Evolutionary conservation across 1,284 basidiomycete genomes (phyloP), one percentile per base, ranked within the genome.

Genomic region (Pisolithus thermaeus): DNA sequence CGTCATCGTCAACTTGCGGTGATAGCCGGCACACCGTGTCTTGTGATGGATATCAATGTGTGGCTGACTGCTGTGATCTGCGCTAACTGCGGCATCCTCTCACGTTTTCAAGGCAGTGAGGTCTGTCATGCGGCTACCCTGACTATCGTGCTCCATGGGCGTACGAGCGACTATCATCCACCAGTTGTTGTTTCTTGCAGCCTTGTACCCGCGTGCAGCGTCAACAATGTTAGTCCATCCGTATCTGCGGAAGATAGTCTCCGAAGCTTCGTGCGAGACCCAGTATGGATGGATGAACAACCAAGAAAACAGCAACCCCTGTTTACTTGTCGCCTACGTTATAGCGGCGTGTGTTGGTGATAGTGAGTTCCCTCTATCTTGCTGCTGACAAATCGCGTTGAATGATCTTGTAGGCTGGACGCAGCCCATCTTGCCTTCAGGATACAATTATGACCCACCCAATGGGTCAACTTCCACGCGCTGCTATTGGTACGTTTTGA

Each of bases 291-390:
- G 62, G 62, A 66, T 64, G 62, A 28, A 65, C 30, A 54, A 57
- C 25, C 39, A 36, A 1, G 56, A 63, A 22, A 28, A 43, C 25
- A 2, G 37, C 9, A 38, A 20, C 16, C 55, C 65, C 6, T 68
- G 65, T 50, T 37, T 56, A 38, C 36, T 44, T 7, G 65, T 63
- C 4, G 64, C 62, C 4, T 64, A 66, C 36, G 65, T 64, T 48
- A 59, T 63, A 14, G 62, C 50, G 14, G 56, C 63, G 27, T 64
- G 63, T 18, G 49, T 4, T 1, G 65, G 61, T 28, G 54, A 64
- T 35, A 54, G 63, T 37, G 53, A 51, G 63, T 65, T 6, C 40
- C 46, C 27, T 38, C 0, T 7, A n/a, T 7, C 7, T 43, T 12
- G 20, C 8, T 2, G 7, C 30, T 4, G 50, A 36, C 11, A n/a